Evolutionary conservation across 2,329 filamentous ascomycete species (phyloP), one percentile per base, ranked within the genome.

Genomic region (Ustulina deusta): DNA sequence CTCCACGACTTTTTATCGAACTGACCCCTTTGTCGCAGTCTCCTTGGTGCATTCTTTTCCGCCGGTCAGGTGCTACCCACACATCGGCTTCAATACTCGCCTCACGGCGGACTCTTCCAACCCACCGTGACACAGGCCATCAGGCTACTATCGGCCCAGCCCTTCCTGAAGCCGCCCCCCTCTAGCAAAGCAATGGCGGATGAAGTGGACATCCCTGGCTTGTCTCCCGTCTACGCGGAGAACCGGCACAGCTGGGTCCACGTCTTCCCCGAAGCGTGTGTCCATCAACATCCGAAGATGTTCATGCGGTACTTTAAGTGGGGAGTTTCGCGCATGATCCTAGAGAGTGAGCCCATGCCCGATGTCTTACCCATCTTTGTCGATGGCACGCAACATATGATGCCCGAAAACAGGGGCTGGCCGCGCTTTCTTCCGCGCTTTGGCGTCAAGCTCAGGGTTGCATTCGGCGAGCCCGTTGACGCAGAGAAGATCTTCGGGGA

Each of bases 271-370:
- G 96, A 99, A 81, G 96, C 94, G 55, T 93, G 92, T 79, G 93
- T 97, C 52, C 94, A 98, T 80, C 96, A 99, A 81, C 90, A 93
- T 72, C 87, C 91, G 1, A 83, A 89, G 48, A 89, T 90, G 74
- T 89, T 90, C 7, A 90, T 98, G 85, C 91, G 96, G 34, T 99
- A 99, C 82, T 98, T 98, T 87, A 97, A 97, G 83, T 99, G 96
- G 96, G 96, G 96, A 0, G 86, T 98, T 1, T 93, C 95, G 6
- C 89, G 96, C 1, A 85, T 98, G 65, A 96, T 99, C 65, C 88
- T 99, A 54, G 96, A 99, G 80, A 89, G 91, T 54, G 92, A 95
- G 56, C 93, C 93, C 2, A 90, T 92, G 69, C 96, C 96, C 0
- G 93, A 97, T 73, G 87, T 99, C 22, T 87, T 99, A 40, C 94